Percentiles rank a stretch among this genome's conserved stretches.
Evolutionary conservation across 169 alveolate genomes (phyloP).

Genomic region (Toxoplasma gondii): DNA sequence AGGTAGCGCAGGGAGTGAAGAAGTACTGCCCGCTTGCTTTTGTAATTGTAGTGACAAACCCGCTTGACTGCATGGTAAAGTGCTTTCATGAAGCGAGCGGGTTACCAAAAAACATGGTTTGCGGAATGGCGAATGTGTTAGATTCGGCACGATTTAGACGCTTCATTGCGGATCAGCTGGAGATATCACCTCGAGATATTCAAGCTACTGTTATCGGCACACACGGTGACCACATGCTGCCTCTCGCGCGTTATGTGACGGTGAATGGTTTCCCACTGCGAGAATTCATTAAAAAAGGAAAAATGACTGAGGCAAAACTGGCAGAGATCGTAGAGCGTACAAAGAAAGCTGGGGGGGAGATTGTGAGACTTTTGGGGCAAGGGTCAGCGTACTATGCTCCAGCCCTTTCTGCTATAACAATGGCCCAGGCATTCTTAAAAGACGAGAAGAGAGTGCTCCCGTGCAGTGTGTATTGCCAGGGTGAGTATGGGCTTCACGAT

Average conservation of each 20-base stretch:
- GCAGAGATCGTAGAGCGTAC: constrained; percentile 79
- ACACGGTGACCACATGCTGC: constrained; percentile 82
- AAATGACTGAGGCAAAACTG: constrained; percentile 69
- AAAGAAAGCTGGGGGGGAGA: constrained; percentile 76
- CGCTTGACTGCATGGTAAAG: constrained; percentile 71
- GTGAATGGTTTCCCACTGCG: constrained; percentile 78
- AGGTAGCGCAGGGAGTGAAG: constrained; percentile 74
- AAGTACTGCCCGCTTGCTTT: constrained; percentile 77
- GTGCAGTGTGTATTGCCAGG: constrained; percentile 76
- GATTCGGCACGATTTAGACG: constrained; percentile 79
- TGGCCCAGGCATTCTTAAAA: constrained; percentile 77
- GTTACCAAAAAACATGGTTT: constrained; percentile 41
- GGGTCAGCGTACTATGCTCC: constrained; percentile 83
- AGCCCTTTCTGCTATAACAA: constrained; percentile 76
- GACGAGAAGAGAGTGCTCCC: constrained; percentile 78
- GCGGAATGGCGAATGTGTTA: constrained; percentile 78
- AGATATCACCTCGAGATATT: constrained; percentile 73
- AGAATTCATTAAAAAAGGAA: constrained; percentile 67
- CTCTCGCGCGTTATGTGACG: constrained; percentile 70
- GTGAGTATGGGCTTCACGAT: constrained; percentile 78
- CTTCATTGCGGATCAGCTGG: constrained; percentile 73
- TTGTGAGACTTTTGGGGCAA: constrained; percentile 74
- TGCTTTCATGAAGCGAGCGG: constrained; percentile 38
- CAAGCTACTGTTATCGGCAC: constrained; percentile 81
- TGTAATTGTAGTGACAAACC: constrained; percentile 80